Percentiles rank a stretch among this genome's conserved stretches.
These are phyloP conservation scores for Capsicum baccatum DNA, from an alignment of 257 asterid genomes.

Conservation along the genomic window DNA sequence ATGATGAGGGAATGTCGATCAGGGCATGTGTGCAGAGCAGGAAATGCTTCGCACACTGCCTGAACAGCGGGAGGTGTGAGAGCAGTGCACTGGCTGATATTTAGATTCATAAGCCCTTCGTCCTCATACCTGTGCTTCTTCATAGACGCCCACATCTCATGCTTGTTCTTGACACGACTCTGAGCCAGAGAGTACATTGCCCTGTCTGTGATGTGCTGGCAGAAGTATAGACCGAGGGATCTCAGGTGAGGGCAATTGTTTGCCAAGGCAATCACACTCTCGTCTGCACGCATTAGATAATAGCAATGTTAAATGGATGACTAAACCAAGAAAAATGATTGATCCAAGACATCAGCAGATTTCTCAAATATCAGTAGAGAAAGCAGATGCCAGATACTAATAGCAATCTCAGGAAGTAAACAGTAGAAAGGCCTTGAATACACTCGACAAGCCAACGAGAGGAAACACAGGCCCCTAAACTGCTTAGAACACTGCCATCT, in stretches of 20 bases:
- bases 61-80: slow-evolving; percentile 98
- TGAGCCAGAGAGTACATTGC: slow-evolving; percentile 96
- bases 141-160: slow-evolving; percentile 60
- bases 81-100: slow-evolving; percentile 98
- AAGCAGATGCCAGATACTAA: not conserved
- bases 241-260: slow-evolving; percentile 76
- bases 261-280: slow-evolving; percentile 85
- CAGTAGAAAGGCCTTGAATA: not conserved
- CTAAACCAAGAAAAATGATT: not conserved
- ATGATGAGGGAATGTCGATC: slow-evolving; percentile 86
- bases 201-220: slow-evolving; percentile 85
- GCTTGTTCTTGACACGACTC: slow-evolving; percentile 66
- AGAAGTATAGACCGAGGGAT: slow-evolving; percentile 86
- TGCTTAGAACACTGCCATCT: not conserved
- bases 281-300: slow-evolving; percentile 55
- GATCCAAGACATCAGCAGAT: not conserved
- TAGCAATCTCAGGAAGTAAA: not conserved
- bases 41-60: slow-evolving; percentile 92
- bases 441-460: not conserved
- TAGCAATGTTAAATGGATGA: not conserved
- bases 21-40: slow-evolving; percentile 89
- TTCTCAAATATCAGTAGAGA: not conserved
- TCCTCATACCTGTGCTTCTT: slow-evolving; percentile 72
- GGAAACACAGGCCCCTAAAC: not conserved
- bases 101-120: slow-evolving; percentile 85